Base-by-base conservation (phyloP, 176 grass and related monocot genomes). In the Eleusine coracana region DNA sequence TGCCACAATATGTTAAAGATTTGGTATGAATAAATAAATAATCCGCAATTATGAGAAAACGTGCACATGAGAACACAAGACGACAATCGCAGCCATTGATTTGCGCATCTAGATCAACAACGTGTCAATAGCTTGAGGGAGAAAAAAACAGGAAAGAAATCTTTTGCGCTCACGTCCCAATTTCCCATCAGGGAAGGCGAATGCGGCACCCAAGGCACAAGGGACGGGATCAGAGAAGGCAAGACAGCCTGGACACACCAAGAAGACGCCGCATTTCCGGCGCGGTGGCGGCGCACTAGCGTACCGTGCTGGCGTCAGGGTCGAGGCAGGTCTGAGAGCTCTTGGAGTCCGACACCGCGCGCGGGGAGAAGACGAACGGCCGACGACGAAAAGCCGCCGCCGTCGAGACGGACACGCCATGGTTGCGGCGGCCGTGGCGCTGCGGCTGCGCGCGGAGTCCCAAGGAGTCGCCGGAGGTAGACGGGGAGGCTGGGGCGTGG, bases 251-350 rank as follows among this genome's bases (percentile, higher is more conserved):
- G 65, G 58, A 62, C 28, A 68, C 15, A 40, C 60, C 58, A 58
- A 38, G 66, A 89, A 82, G 44, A 21, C 51, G 45, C 72, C 83
- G 73, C 88, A 67, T 78, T 86, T 23, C 46, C 56, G 14, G n/a
- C 8, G 45, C 45, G 29, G 45, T 28, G 58, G 58, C 46, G 61
- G 54, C 63, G 17, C 42, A 10, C 13, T 25, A 79, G 50, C 82
- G 76, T 84, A 99, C 96, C 82, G 87, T 88, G 82, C 93, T 99
- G 42, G 93, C 96, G 74, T 99, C 96, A 61, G 96, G 96, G 83
- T 99, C 96, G 16, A 99, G 91, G 73, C 96, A 99, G 27, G 96
- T 99, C 89, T 99, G 93, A 3, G 96, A 92, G 80, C 87, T 91
- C 38, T 83, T 92, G 42, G 96, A 95, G 58, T 99, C 96, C 7